Evolutionary conservation across 352 stramenopile species (phyloP).

Genomic region (Globisporangium spinosum): DNA sequence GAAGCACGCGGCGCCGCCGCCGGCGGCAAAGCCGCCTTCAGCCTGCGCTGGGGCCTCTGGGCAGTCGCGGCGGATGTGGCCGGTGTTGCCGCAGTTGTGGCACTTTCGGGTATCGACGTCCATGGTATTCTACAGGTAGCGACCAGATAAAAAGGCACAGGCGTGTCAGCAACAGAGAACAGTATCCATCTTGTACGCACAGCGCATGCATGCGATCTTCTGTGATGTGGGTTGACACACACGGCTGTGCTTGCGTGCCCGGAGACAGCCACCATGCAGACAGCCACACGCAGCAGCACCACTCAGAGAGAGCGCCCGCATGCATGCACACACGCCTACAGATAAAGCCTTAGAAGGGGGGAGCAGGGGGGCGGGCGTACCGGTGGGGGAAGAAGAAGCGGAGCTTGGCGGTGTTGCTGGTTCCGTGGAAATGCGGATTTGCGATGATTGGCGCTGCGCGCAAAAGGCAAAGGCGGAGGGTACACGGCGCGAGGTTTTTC

Average conservation of each 20-base stretch:
- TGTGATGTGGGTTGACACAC: too few species aligned
- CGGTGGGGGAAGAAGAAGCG: not conserved
- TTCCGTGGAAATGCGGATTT: conserved; percentile 20
- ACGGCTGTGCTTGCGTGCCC: too few species aligned
- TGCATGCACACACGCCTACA: too few species aligned
- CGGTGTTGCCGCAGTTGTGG: conserved; percentile 75
- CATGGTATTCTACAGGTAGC: conserved; percentile 10
- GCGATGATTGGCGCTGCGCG: conserved; percentile 11
- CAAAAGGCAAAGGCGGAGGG: not conserved
- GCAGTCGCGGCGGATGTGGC: conserved; percentile 78
- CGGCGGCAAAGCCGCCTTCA: conserved; percentile 25
- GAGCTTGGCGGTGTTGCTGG: conserved; percentile 5
- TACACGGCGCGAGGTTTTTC: not conserved
- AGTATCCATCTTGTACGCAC: not conserved
- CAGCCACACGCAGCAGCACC: too few species aligned
- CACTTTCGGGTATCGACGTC: conserved; percentile 50
- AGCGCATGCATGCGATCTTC: not conserved
- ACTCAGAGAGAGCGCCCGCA: too few species aligned
- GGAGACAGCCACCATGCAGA: too few species aligned
- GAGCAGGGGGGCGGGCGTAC: not conserved
- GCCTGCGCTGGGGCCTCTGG: conserved; percentile 43
- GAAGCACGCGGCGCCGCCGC: conserved; percentile 57
- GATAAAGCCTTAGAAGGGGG: not conserved
- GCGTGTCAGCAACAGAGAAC: not conserved
- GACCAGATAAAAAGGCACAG: too few species aligned